Base-by-base conservation (phyloP, 257 asterid genomes). In the Schizonepeta tenuifolia region DNA sequence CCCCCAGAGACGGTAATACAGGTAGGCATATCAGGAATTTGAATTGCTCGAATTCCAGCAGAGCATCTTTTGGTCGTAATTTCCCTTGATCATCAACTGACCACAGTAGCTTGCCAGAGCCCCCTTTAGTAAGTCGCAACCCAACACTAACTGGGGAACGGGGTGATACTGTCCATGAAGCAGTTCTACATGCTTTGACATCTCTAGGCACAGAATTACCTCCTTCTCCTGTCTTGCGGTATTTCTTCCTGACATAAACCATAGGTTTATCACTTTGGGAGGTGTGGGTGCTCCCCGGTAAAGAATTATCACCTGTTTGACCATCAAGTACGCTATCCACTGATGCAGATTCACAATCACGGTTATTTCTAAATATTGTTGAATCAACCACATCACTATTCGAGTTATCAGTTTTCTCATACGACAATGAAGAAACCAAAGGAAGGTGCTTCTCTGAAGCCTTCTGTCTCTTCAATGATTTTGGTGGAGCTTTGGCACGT, bases 211-310 rank as follows among this genome's bases (percentile, higher is more conserved):
- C 55, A 73, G 83, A 74, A 69, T 65, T 69, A 54, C 72, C 62
- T 33, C 73, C 82, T 72, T 58, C 71, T 10, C 78, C 54, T 68
- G 69, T 71, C 85, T 75, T 85, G 63, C 77, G 86, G 61, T 43
- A 68, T 61, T 86, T 91, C 86, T 81, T 89, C 81, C 99, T 82
- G 74, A 86, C 83, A 76, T 95, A 95, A 65, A 92, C 97, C 69
- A 86, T 54, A 44, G 69, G 83, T 54, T 72, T 77, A 67, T 76
- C 62, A 35, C 74, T 73, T 57, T 44, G 71, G 46, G 80, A 75
- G 76, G 83, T 76, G 70, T 79, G 68, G 49, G 75, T 65, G 67
- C 81, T 80, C 73, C 79, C 88, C 35, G 58, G 35, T 80, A 47
- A 71, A 78, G 84, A 70, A 64, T 59, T 75, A 75, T 50, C 81